Percentiles rank a stretch among this genome's conserved stretches.
These are phyloP conservation scores for Kalmanozyma brasiliensis DNA, from an alignment of 1,284 basidiomycete genomes.

Conservation along the genomic window DNA sequence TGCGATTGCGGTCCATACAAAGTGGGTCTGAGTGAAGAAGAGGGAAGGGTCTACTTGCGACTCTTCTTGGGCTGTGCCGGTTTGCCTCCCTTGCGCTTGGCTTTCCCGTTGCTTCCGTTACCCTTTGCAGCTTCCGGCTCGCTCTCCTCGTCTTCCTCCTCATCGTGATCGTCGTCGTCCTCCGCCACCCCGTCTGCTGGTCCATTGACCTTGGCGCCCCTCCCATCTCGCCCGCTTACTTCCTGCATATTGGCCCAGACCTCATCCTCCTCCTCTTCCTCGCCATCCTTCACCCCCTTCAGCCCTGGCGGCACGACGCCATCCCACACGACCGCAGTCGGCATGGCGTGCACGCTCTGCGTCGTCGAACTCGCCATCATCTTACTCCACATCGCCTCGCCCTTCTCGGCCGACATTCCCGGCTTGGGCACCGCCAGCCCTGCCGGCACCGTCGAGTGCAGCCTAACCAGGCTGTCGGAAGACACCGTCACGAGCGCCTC, in stretches of 20 bases:
- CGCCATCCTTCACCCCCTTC: slow-evolving; percentile 6
- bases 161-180: slow-evolving; percentile 9
- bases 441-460: slow-evolving; percentile 25
- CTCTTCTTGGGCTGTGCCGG: slow-evolving; percentile 26
- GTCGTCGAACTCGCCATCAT: slow-evolving; percentile 17
- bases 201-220: neutral
- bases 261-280: slow-evolving; percentile 33
- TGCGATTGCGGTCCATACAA: neutral
- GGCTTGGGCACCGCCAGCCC: slow-evolving; percentile 19
- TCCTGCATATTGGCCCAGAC: slow-evolving; percentile 47
- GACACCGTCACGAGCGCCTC: slow-evolving; percentile 33
- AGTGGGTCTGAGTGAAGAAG: neutral
- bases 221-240: slow-evolving; percentile 5
- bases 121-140: neutral
- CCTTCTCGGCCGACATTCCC: slow-evolving; percentile 28
- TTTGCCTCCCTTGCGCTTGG: slow-evolving; percentile 7
- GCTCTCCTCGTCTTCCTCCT: slow-evolving; percentile 19
- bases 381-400: slow-evolving; percentile 20
- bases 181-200: slow-evolving; percentile 1
- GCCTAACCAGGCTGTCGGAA: slow-evolving; percentile 30
- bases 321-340: slow-evolving; percentile 46
- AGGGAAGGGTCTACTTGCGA: slow-evolving; percentile 20
- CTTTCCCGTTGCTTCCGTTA: neutral
- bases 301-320: slow-evolving; percentile 21
- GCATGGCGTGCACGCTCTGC: slow-evolving; percentile 21